phyloP scores from a whole-genome alignment of 2,329 filamentous ascomycete species.

The Cercospora berteroae region DNA sequence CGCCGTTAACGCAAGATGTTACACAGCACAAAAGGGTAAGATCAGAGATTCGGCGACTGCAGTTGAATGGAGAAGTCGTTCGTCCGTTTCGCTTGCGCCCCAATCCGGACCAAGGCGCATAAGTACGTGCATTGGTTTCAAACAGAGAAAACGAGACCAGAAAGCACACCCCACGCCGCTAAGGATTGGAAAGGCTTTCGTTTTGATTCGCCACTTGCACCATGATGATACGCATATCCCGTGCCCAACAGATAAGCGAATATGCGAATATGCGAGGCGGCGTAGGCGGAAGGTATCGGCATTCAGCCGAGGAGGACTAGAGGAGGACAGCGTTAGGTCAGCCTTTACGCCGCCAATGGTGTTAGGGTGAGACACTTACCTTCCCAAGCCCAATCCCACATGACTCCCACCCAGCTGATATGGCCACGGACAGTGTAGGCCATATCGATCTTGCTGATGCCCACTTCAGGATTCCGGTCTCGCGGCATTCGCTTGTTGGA shows the following conservation, averaged over 20 bases:
- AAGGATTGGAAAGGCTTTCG: not conserved
- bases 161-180: not conserved
- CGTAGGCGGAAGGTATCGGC: not conserved
- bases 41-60: not conserved
- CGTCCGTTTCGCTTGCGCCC: not conserved
- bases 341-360: not conserved
- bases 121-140: not conserved
- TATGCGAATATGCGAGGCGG: not conserved
- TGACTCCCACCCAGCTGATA: slow-evolving; percentile 68
- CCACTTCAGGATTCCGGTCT: slow-evolving; percentile 7
- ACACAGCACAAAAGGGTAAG: not conserved
- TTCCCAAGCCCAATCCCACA: slow-evolving; percentile 73
- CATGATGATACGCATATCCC: not conserved
- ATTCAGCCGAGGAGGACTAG: slow-evolving; percentile 11
- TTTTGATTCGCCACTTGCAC: not conserved
- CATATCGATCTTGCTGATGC: slow-evolving; percentile 28
- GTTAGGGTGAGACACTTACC: slow-evolving; percentile 47
- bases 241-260: not conserved
- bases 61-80: not conserved
- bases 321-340: slow-evolving; percentile 2
- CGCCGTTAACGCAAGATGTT: not conserved
- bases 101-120: not conserved
- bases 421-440: slow-evolving; percentile 64
- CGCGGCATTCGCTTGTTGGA: slow-evolving; percentile 1
- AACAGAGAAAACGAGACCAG: not conserved